These are phyloP conservation scores for Mycena epipterygia DNA, from an alignment of 768 basidiomycete genomes.

Conservation along the genomic window DNA sequence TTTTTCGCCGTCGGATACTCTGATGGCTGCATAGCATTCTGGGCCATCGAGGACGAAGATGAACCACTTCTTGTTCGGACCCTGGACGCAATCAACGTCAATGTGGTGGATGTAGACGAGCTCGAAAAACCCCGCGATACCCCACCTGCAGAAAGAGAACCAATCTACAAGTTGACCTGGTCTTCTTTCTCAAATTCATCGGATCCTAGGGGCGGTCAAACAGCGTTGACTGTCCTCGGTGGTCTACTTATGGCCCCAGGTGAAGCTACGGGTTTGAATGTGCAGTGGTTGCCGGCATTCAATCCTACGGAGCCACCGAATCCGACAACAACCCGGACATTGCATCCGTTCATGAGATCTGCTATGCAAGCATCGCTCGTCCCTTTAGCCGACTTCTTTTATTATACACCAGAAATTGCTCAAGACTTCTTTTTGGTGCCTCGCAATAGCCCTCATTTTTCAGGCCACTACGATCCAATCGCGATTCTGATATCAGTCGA, in stretches of 20 bases:
- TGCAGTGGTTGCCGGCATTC: conserved; percentile 78
- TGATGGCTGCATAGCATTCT: conserved; percentile 88
- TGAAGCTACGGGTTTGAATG: conserved; percentile 72
- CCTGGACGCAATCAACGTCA: conserved; percentile 66
- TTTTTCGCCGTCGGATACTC: conserved; percentile 85
- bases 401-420: conserved; percentile 67
- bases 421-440: conserved; percentile 90
- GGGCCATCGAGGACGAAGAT: conserved; percentile 84
- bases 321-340: conserved; percentile 46
- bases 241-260: conserved; percentile 63
- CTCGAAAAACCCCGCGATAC: conserved; percentile 57
- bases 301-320: conserved; percentile 64
- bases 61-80: conserved; percentile 83
- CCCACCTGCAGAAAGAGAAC: conserved; percentile 62
- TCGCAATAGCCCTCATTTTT: conserved; percentile 76
- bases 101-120: conserved; percentile 62
- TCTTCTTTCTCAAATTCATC: conserved; percentile 77
- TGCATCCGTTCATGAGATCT: conserved; percentile 65
- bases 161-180: conserved; percentile 91
- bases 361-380: conserved; percentile 75
- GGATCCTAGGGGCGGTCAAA: conserved; percentile 78
- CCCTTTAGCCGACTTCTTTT: conserved; percentile 66
- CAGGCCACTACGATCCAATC: conserved; percentile 74
- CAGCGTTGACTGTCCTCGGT: conserved; percentile 83
- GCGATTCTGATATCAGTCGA: conserved; percentile 76